Conservation (phyloP, 257 asterid genomes). For the Rauvolfia tetraphylla region DNA sequence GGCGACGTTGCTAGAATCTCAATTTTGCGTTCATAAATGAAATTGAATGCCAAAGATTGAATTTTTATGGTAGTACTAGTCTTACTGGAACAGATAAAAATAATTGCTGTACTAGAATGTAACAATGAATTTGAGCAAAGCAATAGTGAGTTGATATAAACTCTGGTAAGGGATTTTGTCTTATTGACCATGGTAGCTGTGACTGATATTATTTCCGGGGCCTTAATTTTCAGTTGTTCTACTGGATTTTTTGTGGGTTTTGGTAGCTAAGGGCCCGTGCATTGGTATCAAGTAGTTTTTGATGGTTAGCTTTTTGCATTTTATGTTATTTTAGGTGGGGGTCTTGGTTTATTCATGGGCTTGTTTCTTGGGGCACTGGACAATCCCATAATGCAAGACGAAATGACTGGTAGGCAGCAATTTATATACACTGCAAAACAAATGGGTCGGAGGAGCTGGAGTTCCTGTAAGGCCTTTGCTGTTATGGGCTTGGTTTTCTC, state of each 20-base stretch:
- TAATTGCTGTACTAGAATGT: background rate
- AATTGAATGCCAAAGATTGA: background rate
- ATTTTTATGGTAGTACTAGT: background rate
- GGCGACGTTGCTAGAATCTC: background rate
- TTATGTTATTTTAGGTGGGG: conserved; percentile 63
- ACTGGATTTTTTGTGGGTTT: background rate
- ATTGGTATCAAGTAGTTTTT: background rate
- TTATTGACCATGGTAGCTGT: background rate
- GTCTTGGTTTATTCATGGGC: conserved; percentile 87
- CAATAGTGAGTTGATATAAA: background rate
- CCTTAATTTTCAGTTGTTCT: background rate
- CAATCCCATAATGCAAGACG: conserved; percentile 75
- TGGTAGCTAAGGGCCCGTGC: background rate
- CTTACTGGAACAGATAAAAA: background rate
- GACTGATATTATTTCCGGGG: background rate
- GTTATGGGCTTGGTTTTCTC: conserved; percentile 89
- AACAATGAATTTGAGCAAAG: background rate
- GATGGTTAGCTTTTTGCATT: background rate
- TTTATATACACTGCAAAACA: conserved; percentile 77
- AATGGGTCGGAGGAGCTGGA: conserved; percentile 94
- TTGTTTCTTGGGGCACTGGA: conserved; percentile 85
- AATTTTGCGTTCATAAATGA: background rate
- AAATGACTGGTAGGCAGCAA: conserved; percentile 77
- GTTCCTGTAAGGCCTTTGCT: conserved; percentile 94
- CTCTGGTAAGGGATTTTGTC: background rate